Evolutionary conservation across 1,139 yeast species (phyloP).

Genomic region (Geotrichum aggregatum): DNA sequence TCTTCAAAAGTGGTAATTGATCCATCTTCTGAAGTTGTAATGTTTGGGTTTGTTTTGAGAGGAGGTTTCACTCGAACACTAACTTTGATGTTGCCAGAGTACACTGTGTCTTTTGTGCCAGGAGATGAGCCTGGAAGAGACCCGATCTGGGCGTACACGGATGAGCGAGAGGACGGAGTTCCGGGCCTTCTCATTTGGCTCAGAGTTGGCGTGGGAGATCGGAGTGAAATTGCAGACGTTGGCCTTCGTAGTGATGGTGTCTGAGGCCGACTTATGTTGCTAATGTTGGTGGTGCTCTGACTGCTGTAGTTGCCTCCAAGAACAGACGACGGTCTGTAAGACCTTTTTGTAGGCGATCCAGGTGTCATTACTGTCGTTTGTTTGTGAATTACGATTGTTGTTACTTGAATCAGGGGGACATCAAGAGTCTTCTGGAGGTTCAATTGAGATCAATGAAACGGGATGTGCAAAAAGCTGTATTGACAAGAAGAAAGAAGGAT

Average conservation of each 20-base stretch:
- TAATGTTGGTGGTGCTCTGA: slow-evolving; percentile 4
- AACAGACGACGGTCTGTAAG: slow-evolving; percentile 14
- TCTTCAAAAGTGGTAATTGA: slow-evolving; percentile 19
- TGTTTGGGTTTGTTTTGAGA: slow-evolving; percentile 11
- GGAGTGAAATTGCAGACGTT: slow-evolving; percentile 31
- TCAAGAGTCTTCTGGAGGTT: too few species aligned
- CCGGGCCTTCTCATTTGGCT: slow-evolving; percentile 23
- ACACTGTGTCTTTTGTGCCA: slow-evolving; percentile 19
- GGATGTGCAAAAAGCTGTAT: too few species aligned
- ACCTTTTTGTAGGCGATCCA: slow-evolving; percentile 17
- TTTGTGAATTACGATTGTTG: not conserved
- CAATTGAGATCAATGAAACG: not conserved
- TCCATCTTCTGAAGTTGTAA: slow-evolving; percentile 8
- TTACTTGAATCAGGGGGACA: slow-evolving; percentile 1
- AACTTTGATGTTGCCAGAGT: slow-evolving; percentile 39
- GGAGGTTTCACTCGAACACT: slow-evolving; percentile 38
- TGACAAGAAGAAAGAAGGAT: too few species aligned
- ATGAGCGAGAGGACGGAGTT: slow-evolving; percentile 25
- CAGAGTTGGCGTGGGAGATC: slow-evolving; percentile 32
- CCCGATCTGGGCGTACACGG: slow-evolving; percentile 1
- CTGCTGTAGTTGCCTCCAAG: not conserved
- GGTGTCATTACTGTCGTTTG: slow-evolving; percentile 6
- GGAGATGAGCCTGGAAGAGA: not conserved
- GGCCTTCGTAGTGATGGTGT: slow-evolving; percentile 33
- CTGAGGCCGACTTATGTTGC: slow-evolving; percentile 29